Evolutionary conservation across 345 rosid species (phyloP).

Genomic region (Pistacia atlantica): DNA sequence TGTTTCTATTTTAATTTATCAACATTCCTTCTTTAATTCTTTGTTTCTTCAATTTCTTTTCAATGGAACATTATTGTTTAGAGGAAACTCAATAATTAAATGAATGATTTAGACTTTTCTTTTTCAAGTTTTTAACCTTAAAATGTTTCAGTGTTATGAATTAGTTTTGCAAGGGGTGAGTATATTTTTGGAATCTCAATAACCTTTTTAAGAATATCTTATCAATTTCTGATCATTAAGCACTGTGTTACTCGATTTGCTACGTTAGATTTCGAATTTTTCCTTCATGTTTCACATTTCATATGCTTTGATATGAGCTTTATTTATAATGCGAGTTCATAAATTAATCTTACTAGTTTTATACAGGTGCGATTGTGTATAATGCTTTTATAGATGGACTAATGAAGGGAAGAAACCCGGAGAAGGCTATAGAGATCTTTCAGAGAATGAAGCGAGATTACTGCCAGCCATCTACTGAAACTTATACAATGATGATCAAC

Average conservation of each 20-base stretch:
- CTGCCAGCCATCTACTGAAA: conserved; percentile 69
- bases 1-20: conserved; percentile 18
- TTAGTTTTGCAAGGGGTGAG: background rate
- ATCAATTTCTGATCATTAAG: background rate
- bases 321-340: background rate
- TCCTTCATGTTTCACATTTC: background rate
- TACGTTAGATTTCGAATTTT: background rate
- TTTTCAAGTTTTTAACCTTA: background rate
- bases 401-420: conserved; percentile 63
- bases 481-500: conserved; percentile 89
- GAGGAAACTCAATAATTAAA: background rate
- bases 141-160: background rate
- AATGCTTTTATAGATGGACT: conserved; percentile 86
- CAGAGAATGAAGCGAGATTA: conserved; percentile 72
- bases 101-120: background rate
- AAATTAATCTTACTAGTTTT: background rate
- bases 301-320: background rate
- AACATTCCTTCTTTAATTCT: background rate
- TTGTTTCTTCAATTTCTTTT: background rate
- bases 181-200: background rate
- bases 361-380: conserved; percentile 70
- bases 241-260: background rate
- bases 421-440: conserved; percentile 66
- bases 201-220: background rate
- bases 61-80: background rate